phyloP scores from a whole-genome alignment of 179 eudicot species.

The Carnegiea gigantea region DNA sequence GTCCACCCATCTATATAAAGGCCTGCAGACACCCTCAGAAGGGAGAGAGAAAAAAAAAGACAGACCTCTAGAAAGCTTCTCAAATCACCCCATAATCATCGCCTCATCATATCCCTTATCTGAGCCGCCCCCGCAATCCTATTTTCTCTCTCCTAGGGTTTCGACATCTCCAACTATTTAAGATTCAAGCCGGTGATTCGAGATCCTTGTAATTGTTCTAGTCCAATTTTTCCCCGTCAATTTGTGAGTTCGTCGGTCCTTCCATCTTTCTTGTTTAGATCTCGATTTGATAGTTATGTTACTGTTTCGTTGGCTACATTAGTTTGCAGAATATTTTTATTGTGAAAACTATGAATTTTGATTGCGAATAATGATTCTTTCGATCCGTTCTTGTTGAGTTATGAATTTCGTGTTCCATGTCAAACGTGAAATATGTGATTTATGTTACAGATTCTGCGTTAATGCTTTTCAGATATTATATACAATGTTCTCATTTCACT shows the following conservation, averaged over 20 bases:
- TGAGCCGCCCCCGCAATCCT: not conserved
- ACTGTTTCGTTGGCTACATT: not conserved
- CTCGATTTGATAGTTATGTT: not conserved
- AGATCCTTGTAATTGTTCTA: not conserved
- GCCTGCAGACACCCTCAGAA: not conserved
- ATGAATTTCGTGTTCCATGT: not conserved
- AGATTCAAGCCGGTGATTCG: not conserved
- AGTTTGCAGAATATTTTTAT: not conserved
- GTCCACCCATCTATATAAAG: not conserved
- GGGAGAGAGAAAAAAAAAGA: not conserved
- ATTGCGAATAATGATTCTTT: not conserved
- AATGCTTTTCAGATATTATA: not conserved
- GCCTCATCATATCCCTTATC: slow-evolving; percentile 17
- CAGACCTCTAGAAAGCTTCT: not conserved
- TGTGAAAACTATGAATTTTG: not conserved
- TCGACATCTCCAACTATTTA: not conserved
- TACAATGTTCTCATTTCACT: not conserved
- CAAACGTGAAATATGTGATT: not conserved
- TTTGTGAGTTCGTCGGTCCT: slow-evolving; percentile 2
- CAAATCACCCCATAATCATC: slow-evolving; percentile 14
- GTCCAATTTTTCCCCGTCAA: not conserved
- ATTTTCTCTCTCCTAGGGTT: slow-evolving; percentile 35
- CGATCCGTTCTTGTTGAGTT: not conserved
- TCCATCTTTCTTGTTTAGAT: not conserved
- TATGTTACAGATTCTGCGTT: not conserved